These are phyloP conservation scores for Aspergillus uvarum DNA, from an alignment of 2,329 filamentous ascomycete species.

Conservation along the genomic window DNA sequence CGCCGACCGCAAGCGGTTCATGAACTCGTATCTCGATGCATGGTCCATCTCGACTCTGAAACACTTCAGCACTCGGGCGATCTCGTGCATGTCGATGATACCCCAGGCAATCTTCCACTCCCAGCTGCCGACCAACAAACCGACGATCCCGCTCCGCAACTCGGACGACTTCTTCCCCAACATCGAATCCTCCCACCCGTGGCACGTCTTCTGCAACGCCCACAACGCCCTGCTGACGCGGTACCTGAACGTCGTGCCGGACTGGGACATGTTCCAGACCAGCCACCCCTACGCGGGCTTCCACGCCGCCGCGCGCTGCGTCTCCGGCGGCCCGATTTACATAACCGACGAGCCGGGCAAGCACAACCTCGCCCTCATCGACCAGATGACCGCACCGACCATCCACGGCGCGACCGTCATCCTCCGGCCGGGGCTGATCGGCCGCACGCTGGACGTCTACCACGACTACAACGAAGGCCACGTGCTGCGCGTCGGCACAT, in stretches of 20 bases:
- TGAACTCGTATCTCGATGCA: conserved; percentile 75
- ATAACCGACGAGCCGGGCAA: conserved; percentile 87
- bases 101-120: conserved; percentile 84
- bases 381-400: conserved; percentile 76
- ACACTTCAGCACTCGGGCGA: conserved; percentile 73
- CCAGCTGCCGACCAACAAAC: conserved; percentile 73
- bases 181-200: conserved; percentile 75
- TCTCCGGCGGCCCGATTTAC: conserved; percentile 89
- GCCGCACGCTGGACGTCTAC: conserved; percentile 72
- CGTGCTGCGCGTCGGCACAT: conserved; percentile 76
- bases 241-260: conserved; percentile 81
- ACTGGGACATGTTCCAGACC: conserved; percentile 77
- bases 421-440: conserved; percentile 72
- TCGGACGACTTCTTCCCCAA: conserved; percentile 89
- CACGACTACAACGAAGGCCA: conserved; percentile 70
- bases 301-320: conserved; percentile 84
- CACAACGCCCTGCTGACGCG: conserved; percentile 82
- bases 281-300: conserved; percentile 71
- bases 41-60: conserved; percentile 78
- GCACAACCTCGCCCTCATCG: conserved; percentile 73
- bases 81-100: conserved; percentile 92
- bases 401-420: conserved; percentile 72
- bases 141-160: conserved; percentile 74
- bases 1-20: conserved; percentile 68
- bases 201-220: conserved; percentile 94